Evolutionary conservation across 208 protist species (phyloP), one percentile per base, ranked within the genome.

Genomic region (Crithidia mellificae): DNA sequence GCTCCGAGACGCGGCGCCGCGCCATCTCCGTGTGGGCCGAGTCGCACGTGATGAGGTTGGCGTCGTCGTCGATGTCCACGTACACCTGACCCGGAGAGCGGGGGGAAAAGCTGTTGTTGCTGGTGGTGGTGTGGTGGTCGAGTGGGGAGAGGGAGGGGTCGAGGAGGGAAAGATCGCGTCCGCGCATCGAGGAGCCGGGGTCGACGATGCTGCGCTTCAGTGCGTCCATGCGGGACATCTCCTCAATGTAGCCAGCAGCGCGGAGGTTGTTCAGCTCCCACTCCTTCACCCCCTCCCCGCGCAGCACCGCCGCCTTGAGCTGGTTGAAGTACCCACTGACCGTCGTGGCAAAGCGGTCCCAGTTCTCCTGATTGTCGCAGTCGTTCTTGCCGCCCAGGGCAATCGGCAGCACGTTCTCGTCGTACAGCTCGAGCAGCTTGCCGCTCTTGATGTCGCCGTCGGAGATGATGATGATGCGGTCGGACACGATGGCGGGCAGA

Each of bases 251-350:
- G 25, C 78, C 78, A 19, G 51, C 74, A 2, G 62, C 59, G 27
- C 62, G 54, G 17, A 93, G 70, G 36, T 78, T 77, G 52, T 73
- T 72, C 36, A 92, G 69, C 72, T 92, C 87, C 87, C 87, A 92
- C 66, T 92, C 81, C 74, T 92, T 92, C 51, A 92, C 84, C 3
- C 71, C 72, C 32, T 77, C 50, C 22, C 84, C 84, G 15, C 74
- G 75, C 24, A 52, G 32, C 27, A 92, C 59, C 2, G 84, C 87
- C 15, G 43, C 50, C 58, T 85, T 75, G 3, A 92, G 63, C 25
- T 74, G 55, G 1, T 52, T 32, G 49, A 79, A 90, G 63, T 93
- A 88, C 30, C 78, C 55, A 46, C 83, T 68, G 51, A 91, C 74
- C 19, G 54, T 74, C 6, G 78, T 59, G 15, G 80, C 66, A 57